These are phyloP conservation scores for Podila verticillata DNA, from an alignment of 192 early-diverging fungal genomes.

Conservation along the genomic window DNA sequence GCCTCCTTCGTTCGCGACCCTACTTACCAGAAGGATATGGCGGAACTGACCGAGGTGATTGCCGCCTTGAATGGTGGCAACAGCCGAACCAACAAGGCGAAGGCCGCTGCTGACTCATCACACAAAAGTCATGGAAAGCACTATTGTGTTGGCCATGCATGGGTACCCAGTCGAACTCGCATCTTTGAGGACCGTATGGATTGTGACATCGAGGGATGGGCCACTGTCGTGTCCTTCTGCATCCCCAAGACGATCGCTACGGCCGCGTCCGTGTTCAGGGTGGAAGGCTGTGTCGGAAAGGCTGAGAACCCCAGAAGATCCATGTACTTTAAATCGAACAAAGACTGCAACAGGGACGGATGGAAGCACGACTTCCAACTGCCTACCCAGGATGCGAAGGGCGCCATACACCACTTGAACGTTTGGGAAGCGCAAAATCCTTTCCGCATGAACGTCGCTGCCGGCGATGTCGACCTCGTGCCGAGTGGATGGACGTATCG, in stretches of 20 bases:
- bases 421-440: background rate
- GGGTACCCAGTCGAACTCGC: background rate
- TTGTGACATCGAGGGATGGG: slow-evolving; percentile 1
- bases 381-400: background rate
- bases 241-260: background rate
- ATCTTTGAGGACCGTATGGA: slow-evolving; percentile 3
- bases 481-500: background rate
- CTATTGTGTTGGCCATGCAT: background rate
- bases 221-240: slow-evolving; percentile 4
- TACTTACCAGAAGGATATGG: background rate
- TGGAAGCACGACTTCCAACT: background rate
- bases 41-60: background rate
- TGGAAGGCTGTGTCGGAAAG: background rate
- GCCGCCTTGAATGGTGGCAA: background rate
- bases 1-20: background rate
- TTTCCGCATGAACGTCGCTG: background rate
- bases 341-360: background rate
- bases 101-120: background rate
- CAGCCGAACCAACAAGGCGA: background rate
- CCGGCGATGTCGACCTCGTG: background rate
- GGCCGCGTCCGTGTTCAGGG: background rate
- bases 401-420: background rate
- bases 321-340: background rate
- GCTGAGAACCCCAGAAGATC: background rate
- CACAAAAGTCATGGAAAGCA: background rate